Evolutionary conservation across 2,329 filamentous ascomycete species (phyloP).

Genomic region (Aspergillus bombycis): DNA sequence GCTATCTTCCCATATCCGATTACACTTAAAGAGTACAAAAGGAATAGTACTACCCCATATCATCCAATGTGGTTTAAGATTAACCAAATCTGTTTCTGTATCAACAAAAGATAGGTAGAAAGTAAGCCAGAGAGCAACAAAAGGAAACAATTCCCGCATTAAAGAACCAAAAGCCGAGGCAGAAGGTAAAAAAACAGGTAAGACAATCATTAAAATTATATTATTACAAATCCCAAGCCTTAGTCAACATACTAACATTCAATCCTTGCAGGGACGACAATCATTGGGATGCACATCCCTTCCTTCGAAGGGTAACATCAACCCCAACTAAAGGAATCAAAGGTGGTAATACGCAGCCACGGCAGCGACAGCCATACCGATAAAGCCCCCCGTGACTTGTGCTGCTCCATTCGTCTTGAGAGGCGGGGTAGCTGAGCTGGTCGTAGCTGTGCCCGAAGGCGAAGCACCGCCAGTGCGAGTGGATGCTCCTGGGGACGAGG

Average conservation of each 20-base stretch:
- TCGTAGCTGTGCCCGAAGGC: neutral
- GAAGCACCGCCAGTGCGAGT: neutral
- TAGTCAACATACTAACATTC: neutral
- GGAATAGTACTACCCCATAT: neutral
- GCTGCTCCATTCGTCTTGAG: neutral
- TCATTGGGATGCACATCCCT: neutral
- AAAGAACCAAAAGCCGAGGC: neutral
- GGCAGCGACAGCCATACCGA: neutral
- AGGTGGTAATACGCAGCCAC: neutral
- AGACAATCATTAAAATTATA: neutral
- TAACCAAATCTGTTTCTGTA: neutral
- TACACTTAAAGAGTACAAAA: neutral
- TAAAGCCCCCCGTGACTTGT: neutral
- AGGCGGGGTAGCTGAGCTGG: neutral
- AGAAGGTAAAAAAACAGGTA: neutral
- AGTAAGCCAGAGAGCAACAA: neutral
- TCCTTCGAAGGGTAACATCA: neutral
- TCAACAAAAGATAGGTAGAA: neutral
- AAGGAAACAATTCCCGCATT: neutral
- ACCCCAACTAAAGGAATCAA: neutral
- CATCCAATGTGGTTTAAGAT: neutral
- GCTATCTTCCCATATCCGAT: neutral
- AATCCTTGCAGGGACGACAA: neutral
- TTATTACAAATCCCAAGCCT: neutral
- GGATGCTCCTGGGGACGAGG: neutral